Percentiles rank a stretch among this genome's conserved stretches.
Evolutionary conservation across 768 basidiomycete genomes (phyloP).

Genomic region (Termitomyces heimii): DNA sequence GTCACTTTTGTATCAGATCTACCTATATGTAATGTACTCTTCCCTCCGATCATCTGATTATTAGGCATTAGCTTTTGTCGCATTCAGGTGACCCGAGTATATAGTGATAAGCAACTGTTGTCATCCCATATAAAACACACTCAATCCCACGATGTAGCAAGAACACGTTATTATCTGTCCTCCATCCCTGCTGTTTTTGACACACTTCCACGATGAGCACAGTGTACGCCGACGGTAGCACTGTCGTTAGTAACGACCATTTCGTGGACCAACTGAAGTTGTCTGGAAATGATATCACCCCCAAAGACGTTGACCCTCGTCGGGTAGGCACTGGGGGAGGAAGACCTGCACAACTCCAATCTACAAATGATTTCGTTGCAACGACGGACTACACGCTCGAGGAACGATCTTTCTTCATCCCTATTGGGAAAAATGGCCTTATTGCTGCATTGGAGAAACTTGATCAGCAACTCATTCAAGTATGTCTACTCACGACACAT

Average conservation of each 20-base stretch:
- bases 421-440: slow-evolving; percentile 61
- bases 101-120: background rate
- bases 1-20: too few species aligned
- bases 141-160: background rate
- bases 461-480: slow-evolving; percentile 53
- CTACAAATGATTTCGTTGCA: slow-evolving; percentile 34
- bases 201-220: slow-evolving; percentile 22
- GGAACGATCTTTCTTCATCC: slow-evolving; percentile 67
- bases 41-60: too few species aligned
- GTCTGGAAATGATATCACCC: slow-evolving; percentile 14
- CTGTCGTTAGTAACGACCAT: slow-evolving; percentile 35
- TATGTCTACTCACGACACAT: slow-evolving; percentile 16
- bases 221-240: slow-evolving; percentile 34
- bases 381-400: slow-evolving; percentile 44
- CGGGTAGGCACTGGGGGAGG: slow-evolving; percentile 9
- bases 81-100: background rate
- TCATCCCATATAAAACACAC: background rate
- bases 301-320: slow-evolving; percentile 11
- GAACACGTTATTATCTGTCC: background rate
- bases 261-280: slow-evolving; percentile 29
- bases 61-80: background rate
- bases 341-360: slow-evolving; percentile 6
- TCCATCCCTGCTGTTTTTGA: background rate
- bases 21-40: background rate
- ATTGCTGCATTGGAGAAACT: slow-evolving; percentile 66